A percentile compares a stretch with the other conserved stretches of the same genome.
Evolutionary conservation across 208 protist species (phyloP).

Genomic region (Trypanosoma cruzi): DNA sequence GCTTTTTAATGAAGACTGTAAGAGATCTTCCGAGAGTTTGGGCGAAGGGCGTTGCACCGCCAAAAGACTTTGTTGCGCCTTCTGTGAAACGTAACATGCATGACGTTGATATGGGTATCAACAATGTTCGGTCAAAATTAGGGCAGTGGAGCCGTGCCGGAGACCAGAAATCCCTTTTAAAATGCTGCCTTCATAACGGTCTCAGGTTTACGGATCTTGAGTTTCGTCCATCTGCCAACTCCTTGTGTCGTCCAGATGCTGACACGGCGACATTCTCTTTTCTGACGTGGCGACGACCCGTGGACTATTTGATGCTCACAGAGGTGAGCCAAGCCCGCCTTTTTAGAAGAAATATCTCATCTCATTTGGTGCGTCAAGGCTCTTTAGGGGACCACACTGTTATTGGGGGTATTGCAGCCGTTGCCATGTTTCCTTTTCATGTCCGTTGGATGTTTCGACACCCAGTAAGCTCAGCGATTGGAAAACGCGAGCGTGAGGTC

Average conservation of each 20-base stretch:
- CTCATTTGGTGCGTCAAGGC: slow-evolving; percentile 13
- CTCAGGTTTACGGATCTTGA: slow-evolving; percentile 17
- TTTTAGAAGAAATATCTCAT: slow-evolving; percentile 17
- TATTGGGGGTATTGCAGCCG: slow-evolving; percentile 15
- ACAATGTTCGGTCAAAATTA: slow-evolving; percentile 30
- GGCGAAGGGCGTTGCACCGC: slow-evolving; percentile 43
- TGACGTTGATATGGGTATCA: slow-evolving; percentile 33
- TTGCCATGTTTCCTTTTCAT: slow-evolving; percentile 8
- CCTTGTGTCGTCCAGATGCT: slow-evolving; percentile 12
- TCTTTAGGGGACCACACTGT: slow-evolving; percentile 14
- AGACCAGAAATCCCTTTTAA: slow-evolving; percentile 31
- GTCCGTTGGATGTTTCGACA: slow-evolving; percentile 25
- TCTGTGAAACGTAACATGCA: slow-evolving; percentile 38
- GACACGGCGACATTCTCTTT: slow-evolving; percentile 9
- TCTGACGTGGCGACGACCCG: slow-evolving; percentile 20
- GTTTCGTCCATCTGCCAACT: slow-evolving; percentile 17
- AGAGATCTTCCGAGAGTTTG: slow-evolving; percentile 32
- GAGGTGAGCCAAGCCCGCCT: slow-evolving; percentile 11
- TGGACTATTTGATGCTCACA: slow-evolving; percentile 10
- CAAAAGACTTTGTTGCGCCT: slow-evolving; percentile 41
- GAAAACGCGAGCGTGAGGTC: slow-evolving; percentile 17
- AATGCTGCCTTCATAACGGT: slow-evolving; percentile 8
- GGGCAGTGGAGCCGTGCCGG: slow-evolving; percentile 39
- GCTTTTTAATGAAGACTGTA: slow-evolving; percentile 43
- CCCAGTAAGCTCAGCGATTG: not conserved